Conservation (phyloP, 805 yeast species). For the Ogataea paradorogensis region DNA sequence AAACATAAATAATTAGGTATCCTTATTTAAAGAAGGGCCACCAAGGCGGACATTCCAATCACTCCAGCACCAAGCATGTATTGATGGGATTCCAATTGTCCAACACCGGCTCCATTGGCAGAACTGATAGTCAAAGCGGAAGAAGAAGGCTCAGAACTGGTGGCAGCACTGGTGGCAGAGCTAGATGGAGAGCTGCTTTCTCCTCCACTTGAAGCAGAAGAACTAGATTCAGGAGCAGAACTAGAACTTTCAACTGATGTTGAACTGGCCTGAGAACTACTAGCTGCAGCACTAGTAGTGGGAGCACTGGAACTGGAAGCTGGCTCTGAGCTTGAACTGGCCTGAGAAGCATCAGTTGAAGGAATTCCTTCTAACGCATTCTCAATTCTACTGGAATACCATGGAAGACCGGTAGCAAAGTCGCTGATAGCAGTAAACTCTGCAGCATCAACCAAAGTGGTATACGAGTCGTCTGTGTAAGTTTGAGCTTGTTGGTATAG, state of each 20-base stretch:
- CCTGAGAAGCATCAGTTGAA: slow-evolving; percentile 9
- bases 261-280: too few relatives aligned
- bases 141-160: slow-evolving; percentile 1
- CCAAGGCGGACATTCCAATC: slow-evolving; percentile 23
- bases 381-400: slow-evolving; percentile 33
- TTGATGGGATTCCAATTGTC: slow-evolving; percentile 13
- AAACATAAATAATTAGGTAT: background rate
- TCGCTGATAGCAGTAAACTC: slow-evolving; percentile 19
- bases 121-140: slow-evolving; percentile 13
- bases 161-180: slow-evolving; percentile 1
- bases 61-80: slow-evolving; percentile 22
- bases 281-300: too few relatives aligned
- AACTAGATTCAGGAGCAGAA: too few relatives aligned
- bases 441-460: slow-evolving; percentile 35
- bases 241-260: background rate
- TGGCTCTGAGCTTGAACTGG: slow-evolving; percentile 15
- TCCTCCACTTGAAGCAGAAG: slow-evolving; percentile 1
- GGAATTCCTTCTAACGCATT: slow-evolving; percentile 18
- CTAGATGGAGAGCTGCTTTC: background rate
- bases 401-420: slow-evolving; percentile 34
- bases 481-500: slow-evolving; percentile 35
- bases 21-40: slow-evolving; percentile 24
- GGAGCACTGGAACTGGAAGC: slow-evolving; percentile 1
- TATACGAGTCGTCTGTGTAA: slow-evolving; percentile 44
- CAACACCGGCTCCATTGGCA: slow-evolving; percentile 11